Conservation (phyloP, 441 rosid species). For the Pelargonium fulgidum region DNA sequence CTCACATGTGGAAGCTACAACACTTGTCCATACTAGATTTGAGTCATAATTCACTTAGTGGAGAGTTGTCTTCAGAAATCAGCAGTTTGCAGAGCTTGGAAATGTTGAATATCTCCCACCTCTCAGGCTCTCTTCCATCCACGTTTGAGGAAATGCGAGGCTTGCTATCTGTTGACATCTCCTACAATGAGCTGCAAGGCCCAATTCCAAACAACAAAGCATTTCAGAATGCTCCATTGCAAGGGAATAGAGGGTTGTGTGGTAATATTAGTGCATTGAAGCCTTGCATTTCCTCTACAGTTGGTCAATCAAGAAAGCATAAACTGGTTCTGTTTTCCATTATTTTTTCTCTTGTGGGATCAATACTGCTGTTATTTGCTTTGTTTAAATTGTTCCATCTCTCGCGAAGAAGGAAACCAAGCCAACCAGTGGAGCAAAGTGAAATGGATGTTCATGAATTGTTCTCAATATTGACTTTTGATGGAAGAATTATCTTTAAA, state of each 20-base stretch:
- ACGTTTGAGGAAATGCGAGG: slow-evolving; percentile 11
- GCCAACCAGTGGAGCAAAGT: too few species aligned
- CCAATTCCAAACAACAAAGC: slow-evolving; percentile 30
- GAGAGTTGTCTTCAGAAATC: slow-evolving; percentile 20
- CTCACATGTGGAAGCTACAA: slow-evolving; percentile 7
- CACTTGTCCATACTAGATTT: slow-evolving; percentile 19
- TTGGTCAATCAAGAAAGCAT: neutral
- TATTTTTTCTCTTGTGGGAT: too few species aligned
- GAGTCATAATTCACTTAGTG: slow-evolving; percentile 19
- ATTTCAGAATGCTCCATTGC: slow-evolving; percentile 26
- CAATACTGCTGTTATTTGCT: slow-evolving; percentile 4
- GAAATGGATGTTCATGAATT: too few species aligned
- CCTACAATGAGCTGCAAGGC: slow-evolving; percentile 29
- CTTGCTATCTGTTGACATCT: slow-evolving; percentile 23
- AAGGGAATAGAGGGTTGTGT: slow-evolving; percentile 29
- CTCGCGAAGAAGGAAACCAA: too few species aligned
- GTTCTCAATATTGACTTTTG: slow-evolving; percentile 11
- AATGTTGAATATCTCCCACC: slow-evolving; percentile 28
- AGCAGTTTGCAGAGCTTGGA: slow-evolving; percentile 16
- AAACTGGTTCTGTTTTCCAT: neutral
- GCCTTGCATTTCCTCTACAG: slow-evolving; percentile 6
- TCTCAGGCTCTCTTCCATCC: slow-evolving; percentile 21
- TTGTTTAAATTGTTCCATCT: neutral
- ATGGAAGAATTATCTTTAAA: slow-evolving; percentile 14
- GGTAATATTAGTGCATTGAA: slow-evolving; percentile 19